phyloP scores from a whole-genome alignment of 2,329 filamentous ascomycete species.

The Hortaea werneckii region DNA sequence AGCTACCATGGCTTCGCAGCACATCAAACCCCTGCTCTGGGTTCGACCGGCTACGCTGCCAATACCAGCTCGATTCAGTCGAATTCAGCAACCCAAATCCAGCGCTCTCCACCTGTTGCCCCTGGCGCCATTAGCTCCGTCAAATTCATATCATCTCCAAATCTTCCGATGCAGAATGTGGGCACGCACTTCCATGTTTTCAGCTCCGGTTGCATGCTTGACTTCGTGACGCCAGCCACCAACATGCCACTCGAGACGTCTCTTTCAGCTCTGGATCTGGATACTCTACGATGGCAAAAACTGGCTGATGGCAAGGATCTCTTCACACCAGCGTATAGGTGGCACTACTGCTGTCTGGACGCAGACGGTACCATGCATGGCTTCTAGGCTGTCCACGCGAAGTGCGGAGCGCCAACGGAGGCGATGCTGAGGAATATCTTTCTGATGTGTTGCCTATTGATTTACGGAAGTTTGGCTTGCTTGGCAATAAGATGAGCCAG shows the following conservation, averaged over 20 bases:
- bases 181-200: slow-evolving; percentile 95
- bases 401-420: slow-evolving; percentile 51
- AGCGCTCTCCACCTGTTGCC: slow-evolving; percentile 46
- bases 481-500: slow-evolving; percentile 59
- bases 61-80: slow-evolving; percentile 55
- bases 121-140: slow-evolving; percentile 83
- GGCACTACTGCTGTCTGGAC: slow-evolving; percentile 97
- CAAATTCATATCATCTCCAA: slow-evolving; percentile 78
- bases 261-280: slow-evolving; percentile 77
- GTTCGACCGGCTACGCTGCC: slow-evolving; percentile 55
- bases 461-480: slow-evolving; percentile 77
- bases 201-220: slow-evolving; percentile 81
- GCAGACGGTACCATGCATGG: slow-evolving; percentile 96
- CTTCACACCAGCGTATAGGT: slow-evolving; percentile 83
- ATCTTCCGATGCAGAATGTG: slow-evolving; percentile 77
- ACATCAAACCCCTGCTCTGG: slow-evolving; percentile 22
- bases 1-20: slow-evolving; percentile 13
- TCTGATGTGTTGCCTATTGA: slow-evolving; percentile 94
- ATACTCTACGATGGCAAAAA: slow-evolving; percentile 84
- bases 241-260: slow-evolving; percentile 85
- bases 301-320: slow-evolving; percentile 89
- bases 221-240: slow-evolving; percentile 86
- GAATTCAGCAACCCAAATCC: slow-evolving; percentile 33
- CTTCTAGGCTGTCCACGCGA: slow-evolving; percentile 85
- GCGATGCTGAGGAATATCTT: slow-evolving; percentile 77